Conservation (phyloP, 2,329 filamentous ascomycete species). For the Colletotrichum tropicicola region DNA sequence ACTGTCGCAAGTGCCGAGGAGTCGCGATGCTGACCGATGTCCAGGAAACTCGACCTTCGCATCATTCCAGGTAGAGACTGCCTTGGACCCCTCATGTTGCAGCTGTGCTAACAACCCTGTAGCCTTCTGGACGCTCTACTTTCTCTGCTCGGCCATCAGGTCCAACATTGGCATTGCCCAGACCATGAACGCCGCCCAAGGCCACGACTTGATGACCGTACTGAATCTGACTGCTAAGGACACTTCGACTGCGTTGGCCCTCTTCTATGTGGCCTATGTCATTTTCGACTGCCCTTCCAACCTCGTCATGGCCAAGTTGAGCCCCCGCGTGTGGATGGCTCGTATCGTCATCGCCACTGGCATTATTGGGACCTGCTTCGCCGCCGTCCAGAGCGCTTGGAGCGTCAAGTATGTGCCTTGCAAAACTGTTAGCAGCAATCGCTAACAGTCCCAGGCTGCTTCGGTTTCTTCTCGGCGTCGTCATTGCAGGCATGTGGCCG, state of each 20-base stretch:
- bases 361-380: conserved; percentile 83
- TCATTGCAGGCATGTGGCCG: conserved; percentile 94
- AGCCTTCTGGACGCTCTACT: conserved; percentile 92
- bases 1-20: not conserved
- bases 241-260: conserved; percentile 82
- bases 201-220: conserved; percentile 79
- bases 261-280: conserved; percentile 94
- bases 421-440: conserved; percentile 24
- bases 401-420: conserved; percentile 73
- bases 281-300: conserved; percentile 91
- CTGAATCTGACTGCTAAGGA: conserved; percentile 77
- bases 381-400: conserved; percentile 83
- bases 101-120: not conserved
- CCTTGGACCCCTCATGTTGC: not conserved
- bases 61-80: conserved; percentile 63
- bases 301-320: conserved; percentile 85
- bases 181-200: conserved; percentile 81
- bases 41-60: conserved; percentile 63
- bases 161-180: conserved; percentile 94
- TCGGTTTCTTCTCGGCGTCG: conserved; percentile 83
- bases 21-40: not conserved
- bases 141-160: conserved; percentile 89
- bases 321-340: conserved; percentile 90
- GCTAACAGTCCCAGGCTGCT: conserved; percentile 62
- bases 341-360: conserved; percentile 90